Conservation (phyloP, 78 protist genomes). For the Cyanophora paradoxa region DNA sequence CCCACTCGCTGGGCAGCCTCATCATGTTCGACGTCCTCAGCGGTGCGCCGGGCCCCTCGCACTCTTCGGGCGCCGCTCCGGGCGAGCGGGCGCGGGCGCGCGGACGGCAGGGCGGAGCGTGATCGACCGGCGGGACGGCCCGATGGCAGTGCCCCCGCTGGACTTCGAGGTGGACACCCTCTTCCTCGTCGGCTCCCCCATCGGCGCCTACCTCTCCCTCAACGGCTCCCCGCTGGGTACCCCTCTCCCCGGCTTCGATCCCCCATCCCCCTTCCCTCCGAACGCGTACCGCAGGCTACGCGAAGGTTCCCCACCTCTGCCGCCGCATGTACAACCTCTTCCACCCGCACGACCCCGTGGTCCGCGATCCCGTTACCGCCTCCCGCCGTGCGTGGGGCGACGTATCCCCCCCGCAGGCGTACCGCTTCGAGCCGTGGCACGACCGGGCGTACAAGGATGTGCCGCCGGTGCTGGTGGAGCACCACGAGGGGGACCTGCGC, state of each 20-base stretch:
- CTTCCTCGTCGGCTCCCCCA: conserved; percentile 22
- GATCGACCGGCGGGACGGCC: too few relatives aligned
- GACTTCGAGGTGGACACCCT: not conserved
- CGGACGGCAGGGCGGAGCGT: too few relatives aligned
- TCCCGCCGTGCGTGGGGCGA: too few relatives aligned
- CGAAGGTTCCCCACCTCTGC: conserved; percentile 14
- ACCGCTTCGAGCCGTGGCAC: too few relatives aligned
- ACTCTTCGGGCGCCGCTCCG: not conserved
- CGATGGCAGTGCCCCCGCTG: too few relatives aligned
- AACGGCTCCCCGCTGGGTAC: not conserved
- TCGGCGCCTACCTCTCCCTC: conserved; percentile 19
- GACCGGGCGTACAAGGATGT: too few relatives aligned
- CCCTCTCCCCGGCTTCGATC: not conserved
- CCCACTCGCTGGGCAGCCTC: conserved; percentile 14
- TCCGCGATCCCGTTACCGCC: too few relatives aligned
- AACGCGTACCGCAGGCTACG: not conserved
- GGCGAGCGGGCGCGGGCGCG: too few relatives aligned
- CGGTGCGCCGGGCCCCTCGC: not conserved
- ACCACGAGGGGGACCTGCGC: too few relatives aligned
- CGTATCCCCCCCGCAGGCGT: too few relatives aligned
- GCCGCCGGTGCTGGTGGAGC: too few relatives aligned
- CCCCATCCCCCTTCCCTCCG: not conserved
- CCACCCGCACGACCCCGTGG: conserved; percentile 46
- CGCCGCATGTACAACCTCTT: conserved; percentile 25
- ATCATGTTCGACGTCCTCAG: not conserved